Evolutionary conservation across 352 stramenopile genomes (phyloP).

Genomic region (Phytophthora multivora): DNA sequence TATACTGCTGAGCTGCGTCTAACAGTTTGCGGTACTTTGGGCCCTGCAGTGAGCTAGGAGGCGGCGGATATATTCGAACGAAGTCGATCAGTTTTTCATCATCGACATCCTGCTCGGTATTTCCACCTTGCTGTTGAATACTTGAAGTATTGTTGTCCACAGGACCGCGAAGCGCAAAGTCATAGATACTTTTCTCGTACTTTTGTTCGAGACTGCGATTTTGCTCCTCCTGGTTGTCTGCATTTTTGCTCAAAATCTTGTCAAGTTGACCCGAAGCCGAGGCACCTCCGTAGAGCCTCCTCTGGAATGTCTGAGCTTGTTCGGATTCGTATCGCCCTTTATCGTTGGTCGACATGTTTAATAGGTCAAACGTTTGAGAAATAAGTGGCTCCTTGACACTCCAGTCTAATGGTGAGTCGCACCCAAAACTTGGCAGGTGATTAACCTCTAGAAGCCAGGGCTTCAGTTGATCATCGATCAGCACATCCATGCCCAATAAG

Average conservation of each 20-base stretch:
- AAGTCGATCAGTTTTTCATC: constrained; percentile 74
- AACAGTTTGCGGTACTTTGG: constrained; percentile 82
- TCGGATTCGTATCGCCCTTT: constrained; percentile 78
- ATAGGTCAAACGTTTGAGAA: constrained; percentile 89
- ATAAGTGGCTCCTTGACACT: constrained; percentile 96
- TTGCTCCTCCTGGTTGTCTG: constrained; percentile 61
- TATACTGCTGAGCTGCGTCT: constrained; percentile 78
- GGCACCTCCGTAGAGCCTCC: constrained; percentile 59
- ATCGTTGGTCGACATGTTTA: constrained; percentile 82
- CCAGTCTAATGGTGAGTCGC: constrained; percentile 94
- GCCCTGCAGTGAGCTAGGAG: constrained; percentile 33
- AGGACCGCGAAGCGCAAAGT: constrained; percentile 38
- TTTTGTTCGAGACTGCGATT: constrained; percentile 70
- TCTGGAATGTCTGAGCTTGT: constrained; percentile 63
- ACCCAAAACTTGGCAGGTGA: constrained; percentile 95
- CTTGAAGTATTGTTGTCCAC: not conserved
- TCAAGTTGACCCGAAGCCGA: constrained; percentile 52
- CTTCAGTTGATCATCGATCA: constrained; percentile 94
- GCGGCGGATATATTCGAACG: constrained; percentile 61
- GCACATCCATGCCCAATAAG: constrained; percentile 96
- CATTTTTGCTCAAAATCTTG: constrained; percentile 78
- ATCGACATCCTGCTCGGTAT: constrained; percentile 14
- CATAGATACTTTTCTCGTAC: constrained; percentile 60
- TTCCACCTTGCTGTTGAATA: constrained; percentile 8
- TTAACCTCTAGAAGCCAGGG: constrained; percentile 98